These are phyloP conservation scores for Bothriochloa decipiens DNA, from an alignment of 176 grass and related monocot species.

Conservation along the genomic window DNA sequence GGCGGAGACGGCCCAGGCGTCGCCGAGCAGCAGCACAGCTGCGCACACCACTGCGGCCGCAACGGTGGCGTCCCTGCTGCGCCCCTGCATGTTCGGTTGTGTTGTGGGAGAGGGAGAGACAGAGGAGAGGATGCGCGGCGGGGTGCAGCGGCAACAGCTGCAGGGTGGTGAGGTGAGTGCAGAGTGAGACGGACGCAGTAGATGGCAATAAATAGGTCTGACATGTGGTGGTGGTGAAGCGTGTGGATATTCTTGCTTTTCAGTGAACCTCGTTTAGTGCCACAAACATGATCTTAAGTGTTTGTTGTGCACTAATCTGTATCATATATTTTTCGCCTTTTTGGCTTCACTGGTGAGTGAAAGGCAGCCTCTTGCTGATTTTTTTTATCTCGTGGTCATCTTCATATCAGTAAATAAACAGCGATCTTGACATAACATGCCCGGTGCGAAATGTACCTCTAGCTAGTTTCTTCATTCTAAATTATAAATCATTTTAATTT, in stretches of 20 bases:
- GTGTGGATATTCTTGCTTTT: not conserved
- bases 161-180: conserved; percentile 15
- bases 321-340: not conserved
- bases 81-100: conserved; percentile 33
- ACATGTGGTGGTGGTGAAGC: not conserved
- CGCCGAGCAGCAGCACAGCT: conserved; percentile 30
- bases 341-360: not conserved
- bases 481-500: no score
- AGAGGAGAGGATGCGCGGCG: not conserved
- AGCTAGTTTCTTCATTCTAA: no score
- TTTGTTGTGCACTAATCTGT: not conserved
- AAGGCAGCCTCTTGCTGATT: no score
- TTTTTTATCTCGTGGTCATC: not conserved
- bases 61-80: conserved; percentile 8
- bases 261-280: not conserved
- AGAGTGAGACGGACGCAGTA: not conserved
- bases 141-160: not conserved
- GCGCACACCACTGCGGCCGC: conserved; percentile 25
- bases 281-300: not conserved
- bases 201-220: conserved; percentile 43
- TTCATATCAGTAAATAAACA: no score
- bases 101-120: not conserved
- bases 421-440: no score
- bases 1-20: not conserved
- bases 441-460: no score